phyloP scores from a whole-genome alignment of 495 filamentous ascomycete genomes.

The Trichoderma virens region DNA sequence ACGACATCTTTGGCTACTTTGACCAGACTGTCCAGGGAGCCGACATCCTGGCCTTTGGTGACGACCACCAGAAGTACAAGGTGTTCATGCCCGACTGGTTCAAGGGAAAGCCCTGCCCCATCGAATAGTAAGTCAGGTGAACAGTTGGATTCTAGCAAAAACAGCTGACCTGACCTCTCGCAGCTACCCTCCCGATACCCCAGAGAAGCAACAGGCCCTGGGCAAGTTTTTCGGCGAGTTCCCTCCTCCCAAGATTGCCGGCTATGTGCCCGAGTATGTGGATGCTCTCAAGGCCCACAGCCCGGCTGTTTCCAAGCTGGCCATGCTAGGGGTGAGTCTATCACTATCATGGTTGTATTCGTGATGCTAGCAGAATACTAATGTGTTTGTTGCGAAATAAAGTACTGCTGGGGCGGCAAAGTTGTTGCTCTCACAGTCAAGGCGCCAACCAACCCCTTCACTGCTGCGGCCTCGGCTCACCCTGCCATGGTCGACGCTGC shows the following conservation, averaged over 20 bases:
- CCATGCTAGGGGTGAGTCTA: conserved; percentile 60
- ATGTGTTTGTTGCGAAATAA: not conserved
- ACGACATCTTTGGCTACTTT: conserved; percentile 67
- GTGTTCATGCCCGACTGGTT: conserved; percentile 69
- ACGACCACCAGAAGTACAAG: conserved; percentile 47
- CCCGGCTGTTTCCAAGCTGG: conserved; percentile 66
- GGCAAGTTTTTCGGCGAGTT: conserved; percentile 67
- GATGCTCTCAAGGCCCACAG: conserved; percentile 46
- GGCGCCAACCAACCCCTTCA: conserved; percentile 54
- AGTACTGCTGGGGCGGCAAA: conserved; percentile 92
- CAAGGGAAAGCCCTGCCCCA: conserved; percentile 47
- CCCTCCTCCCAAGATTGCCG: conserved; percentile 53
- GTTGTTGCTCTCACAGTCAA: conserved; percentile 52
- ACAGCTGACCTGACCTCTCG: too few species aligned
- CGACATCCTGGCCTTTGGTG: conserved; percentile 57
- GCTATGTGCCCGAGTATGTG: conserved; percentile 56
- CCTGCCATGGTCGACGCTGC: conserved; percentile 83
- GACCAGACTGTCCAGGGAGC: conserved; percentile 63
- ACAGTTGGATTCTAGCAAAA: too few species aligned
- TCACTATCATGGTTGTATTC: not conserved
- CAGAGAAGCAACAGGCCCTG: conserved; percentile 71
- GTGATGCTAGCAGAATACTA: not conserved
- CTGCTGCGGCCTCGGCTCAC: conserved; percentile 62
- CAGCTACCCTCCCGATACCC: conserved; percentile 67
- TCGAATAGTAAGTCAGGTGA: conserved; percentile 33